These are phyloP conservation scores for Suhomyces bribrorum DNA, from an alignment of 1,139 yeast species.

Conservation along the genomic window DNA sequence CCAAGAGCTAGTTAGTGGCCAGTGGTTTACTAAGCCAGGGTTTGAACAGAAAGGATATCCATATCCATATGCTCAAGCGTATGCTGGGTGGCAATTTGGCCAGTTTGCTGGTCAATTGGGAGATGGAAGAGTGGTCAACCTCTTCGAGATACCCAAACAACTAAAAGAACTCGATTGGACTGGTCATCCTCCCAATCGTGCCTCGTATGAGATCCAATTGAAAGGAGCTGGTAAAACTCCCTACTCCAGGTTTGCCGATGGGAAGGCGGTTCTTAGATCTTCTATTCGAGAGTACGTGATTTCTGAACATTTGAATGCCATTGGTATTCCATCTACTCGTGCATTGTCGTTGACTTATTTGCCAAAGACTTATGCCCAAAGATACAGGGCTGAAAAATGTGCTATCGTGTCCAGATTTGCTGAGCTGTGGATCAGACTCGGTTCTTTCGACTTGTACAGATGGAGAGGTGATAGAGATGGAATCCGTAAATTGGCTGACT, in stretches of 20 bases:
- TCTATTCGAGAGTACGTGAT: slow-evolving; percentile 85
- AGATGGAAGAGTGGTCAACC: slow-evolving; percentile 85
- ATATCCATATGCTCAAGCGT: slow-evolving; percentile 85
- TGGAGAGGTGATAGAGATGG: slow-evolving; percentile 72
- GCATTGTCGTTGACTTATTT: slow-evolving; percentile 72
- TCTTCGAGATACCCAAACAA: slow-evolving; percentile 59
- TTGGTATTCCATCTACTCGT: slow-evolving; percentile 86
- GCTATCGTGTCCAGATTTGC: slow-evolving; percentile 87
- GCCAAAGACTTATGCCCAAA: slow-evolving; percentile 75
- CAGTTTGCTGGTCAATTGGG: slow-evolving; percentile 96
- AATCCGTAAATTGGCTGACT: slow-evolving; percentile 64
- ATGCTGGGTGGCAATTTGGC: slow-evolving; percentile 97
- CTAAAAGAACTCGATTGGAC: slow-evolving; percentile 22
- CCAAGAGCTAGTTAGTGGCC: slow-evolving; percentile 64
- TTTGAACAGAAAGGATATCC: slow-evolving; percentile 45
- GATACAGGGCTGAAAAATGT: slow-evolving; percentile 74
- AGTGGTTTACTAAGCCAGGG: slow-evolving; percentile 31
- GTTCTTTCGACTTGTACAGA: slow-evolving; percentile 84
- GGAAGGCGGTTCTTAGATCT: slow-evolving; percentile 88
- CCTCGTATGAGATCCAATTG: slow-evolving; percentile 67
- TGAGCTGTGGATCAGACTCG: slow-evolving; percentile 82
- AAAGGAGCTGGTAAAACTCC: slow-evolving; percentile 95
- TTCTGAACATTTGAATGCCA: slow-evolving; percentile 76
- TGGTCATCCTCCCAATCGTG: slow-evolving; percentile 21
- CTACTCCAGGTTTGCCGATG: slow-evolving; percentile 92